Conservation (phyloP, 192 early-diverging fungal species). For the Dimargaris xerosporica region DNA sequence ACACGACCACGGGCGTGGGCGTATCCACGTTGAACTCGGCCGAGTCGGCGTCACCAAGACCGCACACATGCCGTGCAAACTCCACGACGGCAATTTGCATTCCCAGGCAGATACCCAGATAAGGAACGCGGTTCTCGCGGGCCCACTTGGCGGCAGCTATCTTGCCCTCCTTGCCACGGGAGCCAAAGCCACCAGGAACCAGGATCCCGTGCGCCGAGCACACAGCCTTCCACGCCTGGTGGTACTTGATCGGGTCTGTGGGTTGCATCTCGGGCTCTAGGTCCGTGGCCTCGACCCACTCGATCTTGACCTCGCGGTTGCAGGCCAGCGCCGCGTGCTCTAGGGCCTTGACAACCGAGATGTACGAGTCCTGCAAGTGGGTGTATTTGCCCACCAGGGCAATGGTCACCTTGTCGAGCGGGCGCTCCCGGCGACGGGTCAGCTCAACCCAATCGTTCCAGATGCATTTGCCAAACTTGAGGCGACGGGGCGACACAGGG, state of each 20-base stretch:
- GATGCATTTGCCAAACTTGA: slow-evolving; percentile 40
- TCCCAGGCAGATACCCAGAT: slow-evolving; percentile 96
- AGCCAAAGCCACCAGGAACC: slow-evolving; percentile 95
- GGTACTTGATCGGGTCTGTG: slow-evolving; percentile 80
- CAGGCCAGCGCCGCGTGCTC: slow-evolving; percentile 85
- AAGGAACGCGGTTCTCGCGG: slow-evolving; percentile 92
- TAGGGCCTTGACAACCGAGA: slow-evolving; percentile 89
- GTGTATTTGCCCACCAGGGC: slow-evolving; percentile 96
- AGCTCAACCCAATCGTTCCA: slow-evolving; percentile 81
- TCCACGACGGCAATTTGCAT: slow-evolving; percentile 95
- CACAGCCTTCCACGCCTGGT: slow-evolving; percentile 87
- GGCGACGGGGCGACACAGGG: slow-evolving; percentile 32
- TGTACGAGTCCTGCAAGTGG: slow-evolving; percentile 89
- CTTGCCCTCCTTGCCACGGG: slow-evolving; percentile 93
- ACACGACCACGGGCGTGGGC: slow-evolving; percentile 64
- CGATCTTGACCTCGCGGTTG: slow-evolving; percentile 64
- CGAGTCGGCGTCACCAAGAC: slow-evolving; percentile 63
- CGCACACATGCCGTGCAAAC: slow-evolving; percentile 87
- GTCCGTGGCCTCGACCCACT: slow-evolving; percentile 92
- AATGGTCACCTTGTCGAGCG: slow-evolving; percentile 73
- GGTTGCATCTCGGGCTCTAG: slow-evolving; percentile 60
- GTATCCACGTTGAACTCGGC: slow-evolving; percentile 70
- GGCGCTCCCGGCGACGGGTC: slow-evolving; percentile 50
- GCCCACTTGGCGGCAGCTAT: slow-evolving; percentile 91
- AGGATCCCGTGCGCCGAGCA: slow-evolving; percentile 83